Conservation (phyloP, 805 yeast species). For the Grigorovia yakushimaensis region DNA sequence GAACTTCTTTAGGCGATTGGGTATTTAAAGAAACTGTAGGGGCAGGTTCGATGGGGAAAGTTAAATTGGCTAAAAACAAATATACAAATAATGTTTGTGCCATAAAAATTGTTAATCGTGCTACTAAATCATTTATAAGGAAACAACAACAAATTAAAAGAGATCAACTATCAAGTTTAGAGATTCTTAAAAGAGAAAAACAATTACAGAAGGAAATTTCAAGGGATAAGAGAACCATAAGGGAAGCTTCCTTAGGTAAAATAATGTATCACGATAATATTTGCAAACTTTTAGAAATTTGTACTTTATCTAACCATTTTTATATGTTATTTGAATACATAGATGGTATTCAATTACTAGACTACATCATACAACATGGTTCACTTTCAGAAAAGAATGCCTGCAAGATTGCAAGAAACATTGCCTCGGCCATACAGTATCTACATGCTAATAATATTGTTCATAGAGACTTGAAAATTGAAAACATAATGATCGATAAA, state of each 20-base stretch:
- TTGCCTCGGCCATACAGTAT: slow-evolving; percentile 85
- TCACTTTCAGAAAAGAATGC: slow-evolving; percentile 87
- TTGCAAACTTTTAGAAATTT: slow-evolving; percentile 83
- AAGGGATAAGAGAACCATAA: slow-evolving; percentile 80
- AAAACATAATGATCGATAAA: slow-evolving; percentile 86
- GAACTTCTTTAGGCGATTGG: slow-evolving; percentile 95
- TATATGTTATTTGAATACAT: slow-evolving; percentile 95
- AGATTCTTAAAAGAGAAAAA: slow-evolving; percentile 49
- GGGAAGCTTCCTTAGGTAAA: slow-evolving; percentile 91
- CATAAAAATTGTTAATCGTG: slow-evolving; percentile 87
- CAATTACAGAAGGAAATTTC: slow-evolving; percentile 77
- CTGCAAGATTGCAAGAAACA: slow-evolving; percentile 84
- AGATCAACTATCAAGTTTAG: slow-evolving; percentile 36
- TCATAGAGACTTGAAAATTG: slow-evolving; percentile 93
- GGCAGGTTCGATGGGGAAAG: slow-evolving; percentile 99
- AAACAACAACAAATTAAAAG: slow-evolving; percentile 64
- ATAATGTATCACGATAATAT: slow-evolving; percentile 84
- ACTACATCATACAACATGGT: slow-evolving; percentile 93
- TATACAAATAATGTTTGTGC: slow-evolving; percentile 79
- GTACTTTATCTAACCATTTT: slow-evolving; percentile 90
- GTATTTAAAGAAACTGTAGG: slow-evolving; percentile 92
- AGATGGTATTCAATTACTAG: slow-evolving; percentile 94
- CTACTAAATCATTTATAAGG: slow-evolving; percentile 69
- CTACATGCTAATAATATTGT: slow-evolving; percentile 91
- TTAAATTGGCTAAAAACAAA: slow-evolving; percentile 82